Evolutionary conservation across 108 stramenopile genomes (phyloP).

Genomic region (Skeletonema grethae): DNA sequence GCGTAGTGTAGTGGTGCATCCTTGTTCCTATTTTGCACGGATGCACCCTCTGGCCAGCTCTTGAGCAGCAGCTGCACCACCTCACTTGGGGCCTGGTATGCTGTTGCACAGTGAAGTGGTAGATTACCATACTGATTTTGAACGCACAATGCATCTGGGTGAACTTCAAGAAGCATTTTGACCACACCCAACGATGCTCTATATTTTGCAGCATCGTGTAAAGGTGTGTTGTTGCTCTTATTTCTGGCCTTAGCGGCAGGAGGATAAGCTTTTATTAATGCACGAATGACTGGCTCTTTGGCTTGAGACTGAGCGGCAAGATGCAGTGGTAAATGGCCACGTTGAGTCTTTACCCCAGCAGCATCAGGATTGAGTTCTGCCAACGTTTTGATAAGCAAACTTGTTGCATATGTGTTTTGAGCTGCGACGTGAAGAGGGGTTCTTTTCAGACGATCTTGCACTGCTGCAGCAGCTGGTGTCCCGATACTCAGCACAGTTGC

Average conservation of each 20-base stretch:
- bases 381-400: slow-evolving; percentile 52
- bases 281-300: slow-evolving; percentile 53
- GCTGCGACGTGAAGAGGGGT: slow-evolving; percentile 57
- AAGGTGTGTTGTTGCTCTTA: slow-evolving; percentile 58
- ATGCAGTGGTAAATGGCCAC: slow-evolving; percentile 63
- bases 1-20: slow-evolving; percentile 53
- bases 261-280: slow-evolving; percentile 57
- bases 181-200: slow-evolving; percentile 49
- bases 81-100: slow-evolving; percentile 48
- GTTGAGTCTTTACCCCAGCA: slow-evolving; percentile 41
- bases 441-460: slow-evolving; percentile 47
- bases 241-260: slow-evolving; percentile 51
- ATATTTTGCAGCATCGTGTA: slow-evolving; percentile 70
- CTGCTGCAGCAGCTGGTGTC: slow-evolving; percentile 44
- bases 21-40: slow-evolving; percentile 51
- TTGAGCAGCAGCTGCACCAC: slow-evolving; percentile 41
- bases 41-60: slow-evolving; percentile 49
- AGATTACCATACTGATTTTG: slow-evolving; percentile 59
- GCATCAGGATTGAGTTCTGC: slow-evolving; percentile 58
- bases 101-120: slow-evolving; percentile 52
- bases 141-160: slow-evolving; percentile 48
- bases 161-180: slow-evolving; percentile 47
- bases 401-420: slow-evolving; percentile 54
- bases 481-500: slow-evolving; percentile 51
- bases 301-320: slow-evolving; percentile 59